Evolutionary conservation across 495 filamentous ascomycete species (phyloP), one percentile per base, ranked within the genome.

Genomic region (Penicillium malachiteum): DNA sequence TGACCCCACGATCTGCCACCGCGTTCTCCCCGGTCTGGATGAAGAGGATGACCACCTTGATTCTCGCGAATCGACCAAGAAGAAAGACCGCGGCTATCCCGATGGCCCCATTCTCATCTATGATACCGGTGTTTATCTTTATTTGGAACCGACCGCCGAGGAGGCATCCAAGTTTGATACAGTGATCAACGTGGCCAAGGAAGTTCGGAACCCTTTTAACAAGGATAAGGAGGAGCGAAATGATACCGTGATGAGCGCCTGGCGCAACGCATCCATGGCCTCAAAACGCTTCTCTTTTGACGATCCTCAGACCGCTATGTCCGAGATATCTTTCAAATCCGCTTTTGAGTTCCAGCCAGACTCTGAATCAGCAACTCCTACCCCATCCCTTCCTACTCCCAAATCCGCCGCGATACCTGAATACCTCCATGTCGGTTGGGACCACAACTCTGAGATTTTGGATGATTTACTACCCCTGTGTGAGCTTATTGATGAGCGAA

Each of bases 341-440:
- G 88, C 88, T 1, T 86, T 87, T 54, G 88, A 92, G 61, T 76
- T 55, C 44, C 65, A 58, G 44, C 57, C 63, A 4, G 21, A 26
- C 10, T 62, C 56, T 11, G 65, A 60, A n/a, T 63, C 59, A 17
- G 59, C 49, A 42, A 42, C 59, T 8, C 81, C 79, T 9, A 87
- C 84, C 1, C 87, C 88, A 3, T 85, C 81, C 65, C 74, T 63
- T n/a, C 69, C 63, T 5, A 57, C 66, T 8, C 67, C 61, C 16
- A 64, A 63, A 26, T 58, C 65, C 12, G 55, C 69, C 26, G 71
- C 77, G 13, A 72, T 84, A 21, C 94, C 94, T 2, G 94, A 98
- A 68, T 98, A 98, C 66, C 85, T 97, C 48, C 94, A 98, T 66
- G 88, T 98, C 44, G 87, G 84, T 3, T 98, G 94, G 94, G 95